A percentile compares a stretch with the other conserved stretches of the same genome.
phyloP scores from a whole-genome alignment of 108 stramenopile species.

The Skeletonema costatum region DNA sequence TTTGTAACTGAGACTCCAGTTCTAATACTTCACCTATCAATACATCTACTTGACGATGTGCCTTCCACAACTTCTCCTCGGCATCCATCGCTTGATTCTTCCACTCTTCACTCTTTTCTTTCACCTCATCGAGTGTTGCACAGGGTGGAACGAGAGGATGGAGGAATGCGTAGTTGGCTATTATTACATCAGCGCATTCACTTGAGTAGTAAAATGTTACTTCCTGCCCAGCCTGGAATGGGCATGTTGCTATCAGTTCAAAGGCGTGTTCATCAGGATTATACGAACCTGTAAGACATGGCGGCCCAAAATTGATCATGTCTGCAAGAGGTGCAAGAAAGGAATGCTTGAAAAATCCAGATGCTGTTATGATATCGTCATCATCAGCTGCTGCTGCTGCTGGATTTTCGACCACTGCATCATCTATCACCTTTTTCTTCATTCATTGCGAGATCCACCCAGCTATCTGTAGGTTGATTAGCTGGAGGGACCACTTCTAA shows the following conservation, averaged over 20 bases:
- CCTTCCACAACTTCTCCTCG: conserved; percentile 41
- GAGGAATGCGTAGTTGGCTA: conserved; percentile 83
- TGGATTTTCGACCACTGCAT: conserved; percentile 9
- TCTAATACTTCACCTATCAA: conserved; percentile 45
- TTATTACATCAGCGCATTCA: conserved; percentile 77
- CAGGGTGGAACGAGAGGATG: conserved; percentile 67
- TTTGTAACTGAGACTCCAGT: conserved; percentile 24
- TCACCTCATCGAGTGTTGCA: conserved; percentile 29
- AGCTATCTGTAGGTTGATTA: conserved; percentile 50
- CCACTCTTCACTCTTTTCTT: conserved; percentile 34
- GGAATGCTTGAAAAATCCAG: conserved; percentile 50
- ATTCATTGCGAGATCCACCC: conserved; percentile 48
- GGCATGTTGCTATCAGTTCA: conserved; percentile 79
- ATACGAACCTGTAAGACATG: conserved; percentile 80
- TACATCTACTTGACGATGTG: conserved; percentile 36
- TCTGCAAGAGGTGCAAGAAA: conserved; percentile 87
- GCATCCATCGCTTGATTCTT: conserved; percentile 15
- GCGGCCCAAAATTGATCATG: conserved; percentile 86
- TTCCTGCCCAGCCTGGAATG: conserved; percentile 78
- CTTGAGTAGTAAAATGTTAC: conserved; percentile 85
- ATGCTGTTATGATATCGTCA: not conserved
- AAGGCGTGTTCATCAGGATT: conserved; percentile 65
- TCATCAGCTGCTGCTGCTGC: conserved; percentile 27
- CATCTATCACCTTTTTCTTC: conserved; percentile 62
- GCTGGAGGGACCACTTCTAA: conserved; percentile 48